Evolutionary conservation across 2,329 filamentous ascomycete species (phyloP).

Genomic region (Emmonsiellopsis sp.): DNA sequence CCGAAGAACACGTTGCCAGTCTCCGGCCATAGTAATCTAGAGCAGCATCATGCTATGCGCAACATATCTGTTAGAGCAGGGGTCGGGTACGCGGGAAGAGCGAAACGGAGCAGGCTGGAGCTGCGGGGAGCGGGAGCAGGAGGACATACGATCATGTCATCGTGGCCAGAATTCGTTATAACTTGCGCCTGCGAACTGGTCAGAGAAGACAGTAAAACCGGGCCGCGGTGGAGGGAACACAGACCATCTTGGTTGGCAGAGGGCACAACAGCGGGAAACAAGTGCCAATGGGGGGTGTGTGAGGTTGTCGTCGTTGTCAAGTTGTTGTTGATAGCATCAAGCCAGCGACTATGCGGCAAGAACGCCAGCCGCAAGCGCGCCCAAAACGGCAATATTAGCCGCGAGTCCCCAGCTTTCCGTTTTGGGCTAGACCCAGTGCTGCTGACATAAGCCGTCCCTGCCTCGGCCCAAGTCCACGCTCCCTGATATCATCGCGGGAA

Average conservation of each 20-base stretch:
- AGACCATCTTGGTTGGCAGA: slow-evolving; percentile 9
- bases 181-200: slow-evolving; percentile 54
- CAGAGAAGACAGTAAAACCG: slow-evolving; percentile 4
- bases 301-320: background rate
- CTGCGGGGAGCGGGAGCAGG: background rate
- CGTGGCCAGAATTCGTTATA: slow-evolving; percentile 79
- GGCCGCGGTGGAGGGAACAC: slow-evolving; percentile 4
- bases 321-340: background rate
- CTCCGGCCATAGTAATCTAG: slow-evolving; percentile 97
- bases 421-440: background rate
- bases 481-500: too few relatives aligned
- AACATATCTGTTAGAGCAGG: background rate
- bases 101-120: background rate
- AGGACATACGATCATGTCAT: slow-evolving; percentile 96
- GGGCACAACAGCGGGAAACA: background rate
- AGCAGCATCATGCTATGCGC: slow-evolving; percentile 77
- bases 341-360: background rate
- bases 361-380: background rate
- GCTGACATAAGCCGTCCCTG: background rate
- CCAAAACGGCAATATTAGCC: background rate
- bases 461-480: too few relatives aligned
- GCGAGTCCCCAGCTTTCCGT: background rate
- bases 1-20: slow-evolving; percentile 92
- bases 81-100: background rate
- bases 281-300: background rate